Evolutionary conservation across 306 rosid species (phyloP).

Genomic region (Inga oerstediana): DNA sequence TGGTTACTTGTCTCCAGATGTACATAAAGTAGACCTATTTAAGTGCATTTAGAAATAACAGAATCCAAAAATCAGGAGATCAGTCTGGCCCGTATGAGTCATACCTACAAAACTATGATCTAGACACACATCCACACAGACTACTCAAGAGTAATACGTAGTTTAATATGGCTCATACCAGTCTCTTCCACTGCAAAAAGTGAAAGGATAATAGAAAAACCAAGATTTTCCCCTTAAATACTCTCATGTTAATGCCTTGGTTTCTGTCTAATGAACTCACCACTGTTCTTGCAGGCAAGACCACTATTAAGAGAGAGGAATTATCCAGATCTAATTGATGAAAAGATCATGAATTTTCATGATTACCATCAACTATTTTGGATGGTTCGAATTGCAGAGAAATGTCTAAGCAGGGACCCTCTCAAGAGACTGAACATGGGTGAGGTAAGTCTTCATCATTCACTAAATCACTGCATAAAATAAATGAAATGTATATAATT

Average conservation of each 20-base stretch:
- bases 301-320: constrained; percentile 82
- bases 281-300: constrained; percentile 63
- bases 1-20: too few species aligned
- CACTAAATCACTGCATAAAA: neutral
- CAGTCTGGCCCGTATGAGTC: neutral
- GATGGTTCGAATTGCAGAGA: constrained; percentile 81
- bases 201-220: neutral
- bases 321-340: constrained; percentile 79
- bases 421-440: constrained; percentile 63
- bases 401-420: constrained; percentile 79
- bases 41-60: neutral
- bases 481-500: neutral
- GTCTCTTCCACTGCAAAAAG: neutral
- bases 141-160: neutral
- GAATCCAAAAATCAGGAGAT: neutral
- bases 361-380: constrained; percentile 78
- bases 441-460: constrained; percentile 40
- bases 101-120: neutral
- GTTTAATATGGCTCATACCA: neutral
- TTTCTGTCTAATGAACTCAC: neutral
- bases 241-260: neutral
- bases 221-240: neutral
- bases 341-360: constrained; percentile 50
- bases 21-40: too few species aligned
- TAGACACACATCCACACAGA: neutral